Conservation (phyloP, 2,329 filamentous ascomycete species). For the Scedosporium aurantiacum region DNA sequence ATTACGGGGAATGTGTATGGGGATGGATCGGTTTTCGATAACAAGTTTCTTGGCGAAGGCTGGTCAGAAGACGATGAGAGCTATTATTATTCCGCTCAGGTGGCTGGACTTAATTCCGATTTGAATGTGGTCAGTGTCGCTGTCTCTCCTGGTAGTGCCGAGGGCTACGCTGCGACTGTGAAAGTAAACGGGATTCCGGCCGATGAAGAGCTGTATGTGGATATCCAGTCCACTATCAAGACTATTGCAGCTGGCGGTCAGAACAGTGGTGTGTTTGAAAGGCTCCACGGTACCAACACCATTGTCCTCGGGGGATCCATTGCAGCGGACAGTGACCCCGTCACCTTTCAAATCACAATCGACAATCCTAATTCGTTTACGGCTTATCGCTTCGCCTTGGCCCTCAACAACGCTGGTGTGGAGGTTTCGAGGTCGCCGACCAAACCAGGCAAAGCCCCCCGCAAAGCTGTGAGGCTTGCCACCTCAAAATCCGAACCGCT, state of each 20-base stretch:
- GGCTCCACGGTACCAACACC: background rate
- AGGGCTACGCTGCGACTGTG: background rate
- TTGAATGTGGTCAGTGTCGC: constrained; percentile 6
- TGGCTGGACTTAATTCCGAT: constrained; percentile 7
- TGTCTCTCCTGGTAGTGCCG: constrained; percentile 2
- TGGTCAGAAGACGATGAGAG: constrained; percentile 3
- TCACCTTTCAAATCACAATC: constrained; percentile 1
- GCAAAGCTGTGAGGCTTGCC: background rate
- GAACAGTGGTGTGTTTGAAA: background rate
- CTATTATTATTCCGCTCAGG: constrained; percentile 7
- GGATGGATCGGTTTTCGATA: constrained; percentile 7
- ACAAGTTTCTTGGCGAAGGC: constrained; percentile 2
- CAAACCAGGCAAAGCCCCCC: background rate
- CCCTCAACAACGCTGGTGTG: constrained; percentile 3
- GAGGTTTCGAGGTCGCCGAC: constrained; percentile 1
- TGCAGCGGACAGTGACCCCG: background rate
- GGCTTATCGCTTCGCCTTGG: constrained; percentile 6
- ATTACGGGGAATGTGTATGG: constrained; percentile 7
- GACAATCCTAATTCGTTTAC: constrained; percentile 6
- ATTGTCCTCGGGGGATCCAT: constrained; percentile 1
- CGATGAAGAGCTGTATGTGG: constrained; percentile 3
- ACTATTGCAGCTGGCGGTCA: background rate
- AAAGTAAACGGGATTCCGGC: background rate
- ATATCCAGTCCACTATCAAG: constrained; percentile 2
- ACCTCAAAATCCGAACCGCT: constrained; percentile 1